Evolutionary conservation across 1,284 basidiomycete genomes (phyloP), one percentile per base, ranked within the genome.

Genomic region (Ceratobasidium theobromae): DNA sequence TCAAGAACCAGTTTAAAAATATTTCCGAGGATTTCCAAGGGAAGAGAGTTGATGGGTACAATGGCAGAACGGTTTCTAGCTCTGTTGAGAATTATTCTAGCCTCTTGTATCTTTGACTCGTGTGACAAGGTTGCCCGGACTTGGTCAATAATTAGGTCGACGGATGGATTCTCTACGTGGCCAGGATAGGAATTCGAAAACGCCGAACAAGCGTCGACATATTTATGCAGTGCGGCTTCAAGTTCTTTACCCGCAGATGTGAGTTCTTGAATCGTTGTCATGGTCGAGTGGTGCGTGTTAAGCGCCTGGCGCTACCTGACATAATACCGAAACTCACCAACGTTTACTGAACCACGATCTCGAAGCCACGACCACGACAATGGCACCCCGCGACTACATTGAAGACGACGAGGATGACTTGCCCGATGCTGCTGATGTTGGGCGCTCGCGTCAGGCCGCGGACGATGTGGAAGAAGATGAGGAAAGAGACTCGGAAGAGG

Each of bases 391-490:
- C 4, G 46, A 51, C 12, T 62, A 72, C 41, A 52, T 60, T 33
- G 68, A 70, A 32, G 65, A 65, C 38, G 66, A 65, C 35, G 69
- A 68, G n/a, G 66, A 67, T 6, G 64, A 68, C n/a, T 35, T 68
- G 41, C 55, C 66, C 30, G 69, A 65, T 41, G 52, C 48, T 23
- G 38, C 53, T 32, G 65, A 60, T n/a, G 38, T 60, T 53, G 55
- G 58, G 21, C 46, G 66, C 57, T 51, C 57, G 6, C 49, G 54
- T 33, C 53, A 53, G 67, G 67, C 71, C 18, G 72, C 72, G 28
- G 67, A 73, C 2, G 72, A 71, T 27, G 69, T 78, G 25, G 84
- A 84, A 33, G 82, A 83, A 62, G 78, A 79, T 21, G 75, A 77
- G 25, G 72, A 74, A 58, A 79, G 78, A 66, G 75, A 76, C 16